Evolutionary conservation across 2,329 filamentous ascomycete species (phyloP).

Genomic region (Anisogramma anomala): DNA sequence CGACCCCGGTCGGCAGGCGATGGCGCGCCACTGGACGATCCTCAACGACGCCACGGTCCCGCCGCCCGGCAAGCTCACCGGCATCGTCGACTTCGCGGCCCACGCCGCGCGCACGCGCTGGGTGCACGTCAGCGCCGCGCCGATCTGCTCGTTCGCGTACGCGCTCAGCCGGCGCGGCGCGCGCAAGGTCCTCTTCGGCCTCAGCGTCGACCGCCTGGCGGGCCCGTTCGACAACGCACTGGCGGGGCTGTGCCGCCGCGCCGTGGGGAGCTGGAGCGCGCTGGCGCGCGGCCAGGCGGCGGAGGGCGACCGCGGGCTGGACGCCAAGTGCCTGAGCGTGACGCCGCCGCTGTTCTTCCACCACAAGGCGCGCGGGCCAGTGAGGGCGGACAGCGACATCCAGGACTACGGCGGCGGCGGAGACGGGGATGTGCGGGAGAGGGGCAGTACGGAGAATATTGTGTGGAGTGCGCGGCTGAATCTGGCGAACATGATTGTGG

Average conservation of each 20-base stretch:
- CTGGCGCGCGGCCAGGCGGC: slow-evolving; percentile 3
- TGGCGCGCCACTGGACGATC: slow-evolving; percentile 14
- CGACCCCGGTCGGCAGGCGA: slow-evolving; percentile 7
- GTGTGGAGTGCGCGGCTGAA: slow-evolving; percentile 26
- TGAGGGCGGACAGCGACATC: slow-evolving; percentile 23
- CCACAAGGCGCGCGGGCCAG: slow-evolving; percentile 20
- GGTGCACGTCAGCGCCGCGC: slow-evolving; percentile 25
- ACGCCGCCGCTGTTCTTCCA: slow-evolving; percentile 25
- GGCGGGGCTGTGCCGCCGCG: slow-evolving; percentile 22
- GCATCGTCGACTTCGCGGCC: slow-evolving; percentile 18
- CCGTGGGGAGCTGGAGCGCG: slow-evolving; percentile 17
- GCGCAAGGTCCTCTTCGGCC: slow-evolving; percentile 20
- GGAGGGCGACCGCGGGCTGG: slow-evolving; percentile 19
- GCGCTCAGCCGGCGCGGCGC: slow-evolving; percentile 19
- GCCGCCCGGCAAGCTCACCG: slow-evolving; percentile 17
- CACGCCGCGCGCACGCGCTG: slow-evolving; percentile 26
- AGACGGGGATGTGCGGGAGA: slow-evolving; percentile 17
- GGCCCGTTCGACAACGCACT: slow-evolving; percentile 25
- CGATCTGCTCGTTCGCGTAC: slow-evolving; percentile 28
- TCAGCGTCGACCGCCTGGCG: slow-evolving; percentile 21
- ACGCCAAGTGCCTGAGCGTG: slow-evolving; percentile 24
- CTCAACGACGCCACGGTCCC: slow-evolving; percentile 21
- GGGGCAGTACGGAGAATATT: slow-evolving; percentile 24
- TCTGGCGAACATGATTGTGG: slow-evolving; percentile 22
- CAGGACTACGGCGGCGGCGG: slow-evolving; percentile 16